These are phyloP conservation scores for Macrophomina tecta DNA, from an alignment of 2,329 filamentous ascomycete genomes.

Conservation along the genomic window DNA sequence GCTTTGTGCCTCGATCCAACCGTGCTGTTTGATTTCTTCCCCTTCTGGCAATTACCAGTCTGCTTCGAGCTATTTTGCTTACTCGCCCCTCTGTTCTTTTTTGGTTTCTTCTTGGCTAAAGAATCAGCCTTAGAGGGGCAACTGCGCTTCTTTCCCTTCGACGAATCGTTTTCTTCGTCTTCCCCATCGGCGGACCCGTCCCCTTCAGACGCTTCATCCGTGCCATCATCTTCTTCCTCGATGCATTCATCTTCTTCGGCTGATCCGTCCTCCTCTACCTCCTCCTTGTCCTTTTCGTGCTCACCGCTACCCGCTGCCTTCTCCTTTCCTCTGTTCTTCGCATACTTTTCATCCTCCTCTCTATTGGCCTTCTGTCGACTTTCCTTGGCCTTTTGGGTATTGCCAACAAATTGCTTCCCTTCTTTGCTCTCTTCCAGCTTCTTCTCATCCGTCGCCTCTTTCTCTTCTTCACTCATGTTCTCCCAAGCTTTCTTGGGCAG, in stretches of 20 bases:
- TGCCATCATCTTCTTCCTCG: slow-evolving; percentile 27
- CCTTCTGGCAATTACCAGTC: slow-evolving; percentile 10
- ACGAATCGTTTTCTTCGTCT: not conserved
- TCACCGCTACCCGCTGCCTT: slow-evolving; percentile 29
- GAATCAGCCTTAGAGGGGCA: slow-evolving; percentile 36
- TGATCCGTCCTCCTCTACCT: slow-evolving; percentile 32
- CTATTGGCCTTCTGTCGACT: slow-evolving; percentile 47
- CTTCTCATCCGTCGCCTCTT: slow-evolving; percentile 50
- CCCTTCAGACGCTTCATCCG: slow-evolving; percentile 37
- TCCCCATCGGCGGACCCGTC: slow-evolving; percentile 14
- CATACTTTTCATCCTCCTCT: slow-evolving; percentile 42
- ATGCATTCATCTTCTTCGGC: slow-evolving; percentile 27
- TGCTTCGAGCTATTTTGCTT: slow-evolving; percentile 30
- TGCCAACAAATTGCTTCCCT: slow-evolving; percentile 53
- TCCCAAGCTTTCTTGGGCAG: slow-evolving; percentile 57
- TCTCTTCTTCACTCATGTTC: slow-evolving; percentile 53
- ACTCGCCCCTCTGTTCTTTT: slow-evolving; percentile 36
- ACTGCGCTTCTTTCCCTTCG: slow-evolving; percentile 35
- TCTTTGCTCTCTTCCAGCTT: slow-evolving; percentile 47
- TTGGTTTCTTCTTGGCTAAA: slow-evolving; percentile 45
- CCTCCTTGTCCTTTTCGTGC: slow-evolving; percentile 40
- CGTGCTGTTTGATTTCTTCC: slow-evolving; percentile 33
- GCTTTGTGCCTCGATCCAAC: slow-evolving; percentile 35
- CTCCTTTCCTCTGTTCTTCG: slow-evolving; percentile 34
- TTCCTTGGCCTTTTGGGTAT: slow-evolving; percentile 51